phyloP scores from a whole-genome alignment of 805 yeast species.

The Yarrowia sp. region DNA sequence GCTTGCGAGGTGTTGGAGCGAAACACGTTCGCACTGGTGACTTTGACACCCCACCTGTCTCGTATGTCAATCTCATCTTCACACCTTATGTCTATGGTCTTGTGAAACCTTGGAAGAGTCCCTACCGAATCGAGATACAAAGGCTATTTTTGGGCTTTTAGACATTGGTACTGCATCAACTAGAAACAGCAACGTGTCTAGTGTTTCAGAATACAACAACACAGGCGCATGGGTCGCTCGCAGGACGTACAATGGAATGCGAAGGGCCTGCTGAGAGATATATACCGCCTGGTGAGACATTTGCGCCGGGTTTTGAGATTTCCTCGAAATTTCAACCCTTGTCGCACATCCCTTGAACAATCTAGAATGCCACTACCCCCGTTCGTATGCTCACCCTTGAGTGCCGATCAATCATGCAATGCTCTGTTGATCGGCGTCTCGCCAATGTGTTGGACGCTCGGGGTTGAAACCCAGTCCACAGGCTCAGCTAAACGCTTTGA shows the following conservation, averaged over 20 bases:
- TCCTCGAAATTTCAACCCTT: no score
- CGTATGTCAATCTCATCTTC: constrained; percentile 22
- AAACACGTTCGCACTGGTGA: no score
- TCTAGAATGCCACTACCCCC: no score
- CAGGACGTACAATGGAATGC: constrained; percentile 6
- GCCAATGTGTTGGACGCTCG: constrained; percentile 11
- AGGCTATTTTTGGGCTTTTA: not conserved
- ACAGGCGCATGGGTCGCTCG: constrained; percentile 10
- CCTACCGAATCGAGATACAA: constrained; percentile 33
- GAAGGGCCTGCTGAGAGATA: not conserved
- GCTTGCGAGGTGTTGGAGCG: no score
- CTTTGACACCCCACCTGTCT: not conserved
- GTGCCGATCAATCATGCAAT: constrained; percentile 25
- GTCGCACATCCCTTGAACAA: no score
- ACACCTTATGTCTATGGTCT: constrained; percentile 19
- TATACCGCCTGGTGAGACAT: no score
- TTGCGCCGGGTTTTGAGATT: no score
- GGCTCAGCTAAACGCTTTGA: not conserved
- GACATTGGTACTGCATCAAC: constrained; percentile 16
- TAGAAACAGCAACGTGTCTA: constrained; percentile 32
- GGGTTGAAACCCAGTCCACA: constrained; percentile 4
- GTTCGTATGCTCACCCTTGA: constrained; percentile 33
- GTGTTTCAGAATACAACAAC: constrained; percentile 29
- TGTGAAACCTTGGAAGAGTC: constrained; percentile 17
- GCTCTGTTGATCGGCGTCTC: constrained; percentile 28